Evolutionary conservation across 2,329 filamentous ascomycete genomes (phyloP), one percentile per base, ranked within the genome.

Genomic region (Aureobasidium lini): DNA sequence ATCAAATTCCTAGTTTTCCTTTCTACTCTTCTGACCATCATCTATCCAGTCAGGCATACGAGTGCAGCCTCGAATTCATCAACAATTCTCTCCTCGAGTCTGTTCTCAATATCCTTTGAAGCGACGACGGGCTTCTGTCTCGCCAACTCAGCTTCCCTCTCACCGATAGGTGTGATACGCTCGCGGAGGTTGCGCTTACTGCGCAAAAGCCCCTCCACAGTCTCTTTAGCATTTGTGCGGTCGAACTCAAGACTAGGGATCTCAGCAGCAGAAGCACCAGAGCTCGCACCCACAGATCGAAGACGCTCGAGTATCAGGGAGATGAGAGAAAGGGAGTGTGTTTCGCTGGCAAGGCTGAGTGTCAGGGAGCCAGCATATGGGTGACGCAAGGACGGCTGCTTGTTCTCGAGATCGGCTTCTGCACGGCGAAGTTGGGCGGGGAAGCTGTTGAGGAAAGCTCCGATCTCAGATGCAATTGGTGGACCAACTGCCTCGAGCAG

Each of bases 391-490:
- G 64, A 65, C 23, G 70, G 65, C 15, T 65, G 81, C 73, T 23
- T 83, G 77, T 36, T 83, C 77, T 89, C 86, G 62, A 97, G 85
- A 1, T 88, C 82, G 53, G 85, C 83, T 7, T 87, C 81, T 11
- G 89, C 89, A 32, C 89, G 84, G 43, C 77, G 75, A 9, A 99
- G 80, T 61, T 97, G 85, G 48, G 85, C 82, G 10, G 89, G 87
- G 71, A 96, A 99, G 70, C 91, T 88, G 69, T 95, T 95, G 31
- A 99, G 80, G 69, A 97, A 95, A 60, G 86, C 86, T 0, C 88
- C 84, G 6, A 97, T 84, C 72, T 99, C 94, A 0, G 87, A 84
- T 0, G 91, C 92, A 48, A 95, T 84, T 1, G 89, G 88, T 1
- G 85, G 81, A 10, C 91, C 90, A 16, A 99, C 84, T 10, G 89